These are phyloP conservation scores for Hevea brasiliensis DNA, from an alignment of 345 rosid species.

Conservation along the genomic window DNA sequence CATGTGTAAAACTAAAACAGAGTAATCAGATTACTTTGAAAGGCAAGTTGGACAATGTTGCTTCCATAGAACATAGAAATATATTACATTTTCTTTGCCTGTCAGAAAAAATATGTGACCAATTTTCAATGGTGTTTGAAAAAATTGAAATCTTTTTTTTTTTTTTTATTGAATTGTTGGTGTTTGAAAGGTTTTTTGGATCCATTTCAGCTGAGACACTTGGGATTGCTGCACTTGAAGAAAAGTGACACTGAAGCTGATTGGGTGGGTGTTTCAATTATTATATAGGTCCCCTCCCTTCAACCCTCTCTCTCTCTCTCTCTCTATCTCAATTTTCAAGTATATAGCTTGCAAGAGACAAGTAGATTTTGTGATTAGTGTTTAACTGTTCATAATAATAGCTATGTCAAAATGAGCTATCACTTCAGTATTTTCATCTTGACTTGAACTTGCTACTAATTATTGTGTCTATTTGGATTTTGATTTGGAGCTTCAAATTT, in stretches of 20 bases:
- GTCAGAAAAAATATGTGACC: constrained; percentile 21
- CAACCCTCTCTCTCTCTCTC: background rate
- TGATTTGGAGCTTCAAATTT: too few relatives aligned
- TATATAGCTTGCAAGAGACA: background rate
- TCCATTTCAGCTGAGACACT: constrained; percentile 20
- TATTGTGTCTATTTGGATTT: background rate
- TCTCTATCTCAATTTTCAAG: background rate
- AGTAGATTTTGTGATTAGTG: background rate
- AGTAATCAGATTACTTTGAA: background rate
- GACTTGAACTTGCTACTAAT: background rate
- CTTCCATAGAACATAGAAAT: constrained; percentile 8
- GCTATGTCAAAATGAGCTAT: background rate
- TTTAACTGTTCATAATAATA: background rate
- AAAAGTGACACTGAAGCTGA: constrained; percentile 34
- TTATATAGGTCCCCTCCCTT: constrained; percentile 26
- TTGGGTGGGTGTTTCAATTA: constrained; percentile 40
- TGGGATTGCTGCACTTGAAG: constrained; percentile 31
- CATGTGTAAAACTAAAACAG: background rate
- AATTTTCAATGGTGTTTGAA: constrained; percentile 27
- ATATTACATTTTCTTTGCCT: constrained; percentile 17
- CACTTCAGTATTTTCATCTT: background rate
- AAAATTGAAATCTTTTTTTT: constrained; percentile 18
- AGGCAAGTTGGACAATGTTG: background rate
- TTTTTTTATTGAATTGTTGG: constrained; percentile 19
- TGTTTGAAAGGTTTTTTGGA: constrained; percentile 26